Conservation (phyloP, 208 protist species). For the Balamuthia mandrillaris region DNA sequence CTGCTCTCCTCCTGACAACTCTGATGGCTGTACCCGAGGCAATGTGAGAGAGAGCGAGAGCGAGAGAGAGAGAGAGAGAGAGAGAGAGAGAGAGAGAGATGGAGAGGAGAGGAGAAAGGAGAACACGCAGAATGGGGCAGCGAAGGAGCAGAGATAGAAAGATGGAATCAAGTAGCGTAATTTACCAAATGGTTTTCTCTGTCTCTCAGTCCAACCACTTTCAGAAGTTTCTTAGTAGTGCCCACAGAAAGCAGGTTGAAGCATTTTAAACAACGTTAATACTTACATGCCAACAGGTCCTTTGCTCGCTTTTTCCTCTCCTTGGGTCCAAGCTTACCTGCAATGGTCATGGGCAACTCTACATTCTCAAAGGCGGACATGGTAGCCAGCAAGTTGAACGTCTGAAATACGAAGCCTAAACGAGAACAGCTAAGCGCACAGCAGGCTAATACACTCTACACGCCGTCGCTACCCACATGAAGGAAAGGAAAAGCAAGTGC, state of each 20-base stretch:
- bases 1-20: constrained; percentile 95
- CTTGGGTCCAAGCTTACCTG: constrained; percentile 77
- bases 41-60: too few relatives aligned
- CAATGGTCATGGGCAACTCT: constrained; percentile 92
- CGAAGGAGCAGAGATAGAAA: too few relatives aligned
- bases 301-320: constrained; percentile 80
- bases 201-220: constrained; percentile 90
- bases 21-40: constrained; percentile 76
- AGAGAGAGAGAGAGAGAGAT: not conserved
- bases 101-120: not conserved
- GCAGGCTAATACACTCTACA: not conserved
- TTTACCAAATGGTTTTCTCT: constrained; percentile 82
- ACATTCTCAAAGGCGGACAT: constrained; percentile 95
- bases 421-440: too few relatives aligned
- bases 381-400: constrained; percentile 93
- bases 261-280: not conserved
- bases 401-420: constrained; percentile 95
- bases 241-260: not conserved
- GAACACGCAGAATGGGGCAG: not conserved
- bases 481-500: constrained; percentile 62
- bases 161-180: constrained; percentile 6
- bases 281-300: constrained; percentile 73
- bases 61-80: too few relatives aligned
- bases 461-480: not conserved
- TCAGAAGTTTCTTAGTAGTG: not conserved